phyloP scores from a whole-genome alignment of 2,329 filamentous ascomycete genomes.

The Arthrobotrys megalospora region DNA sequence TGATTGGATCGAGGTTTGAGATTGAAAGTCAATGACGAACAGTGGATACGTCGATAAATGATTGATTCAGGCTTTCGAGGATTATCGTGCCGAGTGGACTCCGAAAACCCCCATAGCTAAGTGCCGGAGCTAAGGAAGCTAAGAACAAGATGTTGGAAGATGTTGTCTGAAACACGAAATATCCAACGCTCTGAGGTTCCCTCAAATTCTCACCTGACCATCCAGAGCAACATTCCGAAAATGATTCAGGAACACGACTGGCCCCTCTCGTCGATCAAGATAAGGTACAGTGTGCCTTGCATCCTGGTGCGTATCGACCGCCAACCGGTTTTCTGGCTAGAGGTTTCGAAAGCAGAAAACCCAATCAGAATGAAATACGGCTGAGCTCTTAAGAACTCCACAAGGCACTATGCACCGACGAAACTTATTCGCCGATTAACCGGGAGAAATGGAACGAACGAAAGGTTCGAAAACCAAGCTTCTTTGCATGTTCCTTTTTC shows the following conservation, averaged over 20 bases:
- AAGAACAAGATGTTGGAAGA: neutral
- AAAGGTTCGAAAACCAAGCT: slow-evolving; percentile 23
- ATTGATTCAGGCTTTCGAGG: slow-evolving; percentile 26
- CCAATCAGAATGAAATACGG: slow-evolving; percentile 32
- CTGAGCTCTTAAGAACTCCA: slow-evolving; percentile 32
- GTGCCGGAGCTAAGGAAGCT: slow-evolving; percentile 35
- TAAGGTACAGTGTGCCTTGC: slow-evolving; percentile 49
- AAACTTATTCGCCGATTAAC: slow-evolving; percentile 46
- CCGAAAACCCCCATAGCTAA: slow-evolving; percentile 13
- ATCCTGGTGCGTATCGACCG: slow-evolving; percentile 7
- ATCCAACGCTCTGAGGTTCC: slow-evolving; percentile 11
- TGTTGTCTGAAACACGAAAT: slow-evolving; percentile 18
- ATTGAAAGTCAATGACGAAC: neutral
- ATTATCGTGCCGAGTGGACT: slow-evolving; percentile 19
- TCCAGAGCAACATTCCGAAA: slow-evolving; percentile 14
- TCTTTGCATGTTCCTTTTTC: slow-evolving; percentile 47
- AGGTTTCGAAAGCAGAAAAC: slow-evolving; percentile 3
- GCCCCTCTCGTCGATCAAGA: slow-evolving; percentile 36
- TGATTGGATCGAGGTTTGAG: slow-evolving; percentile 27
- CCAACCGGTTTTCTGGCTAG: slow-evolving; percentile 9
- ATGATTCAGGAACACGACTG: slow-evolving; percentile 21
- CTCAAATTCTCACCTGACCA: slow-evolving; percentile 35
- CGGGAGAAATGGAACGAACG: slow-evolving; percentile 17
- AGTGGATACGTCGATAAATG: slow-evolving; percentile 3
- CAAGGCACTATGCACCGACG: slow-evolving; percentile 29